Percentiles rank a stretch among this genome's conserved stretches.
These are phyloP conservation scores for Trypanosoma avium DNA, from an alignment of 208 protist species.

Conservation along the genomic window DNA sequence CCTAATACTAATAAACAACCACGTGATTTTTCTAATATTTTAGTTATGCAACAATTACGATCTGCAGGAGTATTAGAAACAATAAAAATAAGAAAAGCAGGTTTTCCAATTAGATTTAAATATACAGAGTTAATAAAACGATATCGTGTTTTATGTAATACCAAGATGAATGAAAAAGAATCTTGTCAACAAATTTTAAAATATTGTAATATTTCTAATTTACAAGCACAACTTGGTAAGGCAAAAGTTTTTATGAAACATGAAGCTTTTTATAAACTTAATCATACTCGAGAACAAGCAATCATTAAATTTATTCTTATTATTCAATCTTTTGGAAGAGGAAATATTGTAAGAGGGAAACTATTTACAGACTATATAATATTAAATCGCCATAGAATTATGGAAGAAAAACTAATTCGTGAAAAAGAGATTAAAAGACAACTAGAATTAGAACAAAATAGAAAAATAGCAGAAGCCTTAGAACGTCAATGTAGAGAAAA, in stretches of 20 bases:
- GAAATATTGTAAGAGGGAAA: conserved; percentile 5
- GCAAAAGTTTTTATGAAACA: conserved; percentile 47
- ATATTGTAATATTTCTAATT: conserved; percentile 1
- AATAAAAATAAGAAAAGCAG: conserved; percentile 41
- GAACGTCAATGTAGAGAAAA: conserved; percentile 11
- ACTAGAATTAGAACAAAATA: conserved; percentile 25
- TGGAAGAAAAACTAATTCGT: conserved; percentile 20
- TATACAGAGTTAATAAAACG: conserved; percentile 28
- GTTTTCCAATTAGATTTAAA: conserved; percentile 37
- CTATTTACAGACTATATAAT: conserved; percentile 23
- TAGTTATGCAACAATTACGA: conserved; percentile 41
- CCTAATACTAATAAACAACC: conserved; percentile 34
- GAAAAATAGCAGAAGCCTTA: neutral
- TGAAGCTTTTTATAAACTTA: conserved; percentile 30
- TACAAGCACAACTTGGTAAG: conserved; percentile 34
- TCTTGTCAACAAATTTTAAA: conserved; percentile 19
- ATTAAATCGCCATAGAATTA: conserved; percentile 23
- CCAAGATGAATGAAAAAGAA: conserved; percentile 1
- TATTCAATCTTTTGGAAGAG: conserved; percentile 21
- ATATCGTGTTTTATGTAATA: conserved; percentile 30
- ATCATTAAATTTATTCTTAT: neutral
- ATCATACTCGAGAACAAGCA: conserved; percentile 24
- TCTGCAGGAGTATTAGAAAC: conserved; percentile 55
- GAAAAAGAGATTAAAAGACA: conserved; percentile 13
- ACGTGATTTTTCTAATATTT: conserved; percentile 15